Conservation (phyloP, 257 asterid genomes). For the Forsythia suspensa region DNA sequence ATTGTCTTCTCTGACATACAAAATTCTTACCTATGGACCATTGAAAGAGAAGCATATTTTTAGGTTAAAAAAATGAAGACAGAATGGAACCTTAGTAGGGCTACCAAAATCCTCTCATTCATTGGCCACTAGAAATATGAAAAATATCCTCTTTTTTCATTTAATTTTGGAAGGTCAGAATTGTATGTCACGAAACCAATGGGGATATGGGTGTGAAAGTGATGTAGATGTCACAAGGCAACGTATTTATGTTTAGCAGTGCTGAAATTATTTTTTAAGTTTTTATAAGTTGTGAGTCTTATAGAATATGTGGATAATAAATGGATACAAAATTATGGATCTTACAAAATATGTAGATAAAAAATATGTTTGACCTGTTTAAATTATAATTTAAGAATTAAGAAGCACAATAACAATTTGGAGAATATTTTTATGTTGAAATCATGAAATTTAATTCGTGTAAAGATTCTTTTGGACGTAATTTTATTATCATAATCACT, state of each 20-base stretch:
- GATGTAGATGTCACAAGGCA: slow-evolving; percentile 31
- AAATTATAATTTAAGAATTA: neutral
- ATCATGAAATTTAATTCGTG: neutral
- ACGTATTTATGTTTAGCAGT: neutral
- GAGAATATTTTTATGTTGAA: slow-evolving; percentile 5
- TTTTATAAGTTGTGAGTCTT: too few species aligned
- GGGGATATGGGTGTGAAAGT: slow-evolving; percentile 44
- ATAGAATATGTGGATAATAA: too few species aligned
- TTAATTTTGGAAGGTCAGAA: slow-evolving; percentile 10
- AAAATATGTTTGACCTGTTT: too few species aligned
- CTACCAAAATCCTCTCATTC: slow-evolving; percentile 38
- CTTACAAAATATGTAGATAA: too few species aligned
- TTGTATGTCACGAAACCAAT: slow-evolving; percentile 25
- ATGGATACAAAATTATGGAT: too few species aligned
- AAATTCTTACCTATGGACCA: slow-evolving; percentile 51
- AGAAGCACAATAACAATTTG: slow-evolving; percentile 11
- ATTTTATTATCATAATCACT: neutral
- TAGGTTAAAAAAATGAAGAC: slow-evolving; percentile 38
- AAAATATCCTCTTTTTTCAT: slow-evolving; percentile 23
- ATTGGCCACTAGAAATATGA: slow-evolving; percentile 28
- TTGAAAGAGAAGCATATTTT: slow-evolving; percentile 22
- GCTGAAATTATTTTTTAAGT: too few species aligned
- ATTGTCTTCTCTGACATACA: slow-evolving; percentile 59
- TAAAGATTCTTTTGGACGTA: neutral
- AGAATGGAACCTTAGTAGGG: slow-evolving; percentile 31